Conservation (phyloP, 2,329 filamentous ascomycete species). For the Cercospora zeina region DNA sequence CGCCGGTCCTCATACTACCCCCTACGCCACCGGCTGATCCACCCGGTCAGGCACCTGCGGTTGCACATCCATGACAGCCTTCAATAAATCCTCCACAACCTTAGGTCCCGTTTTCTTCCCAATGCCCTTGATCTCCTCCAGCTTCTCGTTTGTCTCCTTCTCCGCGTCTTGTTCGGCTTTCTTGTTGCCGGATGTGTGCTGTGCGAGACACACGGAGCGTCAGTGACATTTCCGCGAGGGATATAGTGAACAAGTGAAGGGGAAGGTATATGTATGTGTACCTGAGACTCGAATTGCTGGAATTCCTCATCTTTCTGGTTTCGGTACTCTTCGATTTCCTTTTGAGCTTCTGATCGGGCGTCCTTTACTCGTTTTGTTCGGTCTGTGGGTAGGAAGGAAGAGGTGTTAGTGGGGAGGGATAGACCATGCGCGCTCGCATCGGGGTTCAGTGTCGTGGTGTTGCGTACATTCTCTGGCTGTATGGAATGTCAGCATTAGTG, state of each 20-base stretch:
- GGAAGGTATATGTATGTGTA: conserved; percentile 37
- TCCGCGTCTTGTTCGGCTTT: conserved; percentile 69
- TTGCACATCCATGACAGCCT: conserved; percentile 81
- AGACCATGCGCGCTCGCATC: conserved; percentile 11
- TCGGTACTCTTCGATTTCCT: conserved; percentile 93
- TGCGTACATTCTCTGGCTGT: conserved; percentile 81
- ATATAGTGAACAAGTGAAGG: background rate
- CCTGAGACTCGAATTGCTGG: conserved; percentile 87
- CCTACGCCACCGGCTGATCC: conserved; percentile 37
- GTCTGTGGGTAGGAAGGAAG: conserved; percentile 54
- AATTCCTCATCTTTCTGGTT: conserved; percentile 89
- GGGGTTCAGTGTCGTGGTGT: conserved; percentile 7
- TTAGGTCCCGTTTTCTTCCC: conserved; percentile 76
- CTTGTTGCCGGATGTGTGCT: conserved; percentile 93
- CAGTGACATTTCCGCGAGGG: background rate
- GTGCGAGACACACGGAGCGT: conserved; percentile 16
- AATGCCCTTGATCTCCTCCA: conserved; percentile 76
- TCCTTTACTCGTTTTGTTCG: conserved; percentile 97
- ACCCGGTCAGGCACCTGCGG: conserved; percentile 61
- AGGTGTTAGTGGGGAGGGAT: conserved; percentile 29
- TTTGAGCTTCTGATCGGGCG: conserved; percentile 92
- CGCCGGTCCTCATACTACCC: background rate
- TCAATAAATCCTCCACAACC: conserved; percentile 80
- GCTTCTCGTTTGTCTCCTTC: conserved; percentile 76
- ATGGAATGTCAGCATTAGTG: conserved; percentile 51